Evolutionary conservation across 495 filamentous ascomycete species (phyloP).

Genomic region (Xylaria intraflava): DNA sequence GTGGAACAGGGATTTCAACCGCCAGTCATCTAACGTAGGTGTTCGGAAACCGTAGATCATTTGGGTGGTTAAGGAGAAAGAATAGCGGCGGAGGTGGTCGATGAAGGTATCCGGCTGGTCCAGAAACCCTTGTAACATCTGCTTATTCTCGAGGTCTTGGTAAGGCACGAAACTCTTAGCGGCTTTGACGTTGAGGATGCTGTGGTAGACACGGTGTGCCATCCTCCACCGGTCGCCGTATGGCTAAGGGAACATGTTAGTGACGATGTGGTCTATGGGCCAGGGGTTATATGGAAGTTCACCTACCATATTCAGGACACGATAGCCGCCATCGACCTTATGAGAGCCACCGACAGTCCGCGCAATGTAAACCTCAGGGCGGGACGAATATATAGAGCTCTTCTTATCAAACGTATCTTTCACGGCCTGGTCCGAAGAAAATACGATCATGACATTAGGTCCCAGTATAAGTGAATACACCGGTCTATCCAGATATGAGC

Average conservation of each 20-base stretch:
- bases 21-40: constrained; percentile 40
- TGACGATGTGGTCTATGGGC: background rate
- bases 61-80: constrained; percentile 46
- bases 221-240: constrained; percentile 36
- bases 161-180: constrained; percentile 40
- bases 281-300: background rate
- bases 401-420: constrained; percentile 27
- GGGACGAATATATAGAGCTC: constrained; percentile 18
- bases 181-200: constrained; percentile 37
- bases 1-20: constrained; percentile 47
- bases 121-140: constrained; percentile 42
- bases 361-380: constrained; percentile 18
- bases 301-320: constrained; percentile 16
- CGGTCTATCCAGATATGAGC: constrained; percentile 10
- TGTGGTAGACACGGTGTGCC: constrained; percentile 42
- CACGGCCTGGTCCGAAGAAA: constrained; percentile 24
- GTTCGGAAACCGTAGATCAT: constrained; percentile 52
- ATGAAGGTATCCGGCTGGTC: constrained; percentile 33
- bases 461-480: constrained; percentile 25
- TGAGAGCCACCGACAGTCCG: constrained; percentile 10
- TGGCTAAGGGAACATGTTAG: constrained; percentile 11
- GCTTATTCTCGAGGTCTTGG: constrained; percentile 46
- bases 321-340: constrained; percentile 11
- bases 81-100: constrained; percentile 48
- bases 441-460: constrained; percentile 23